Evolutionary conservation across 1,139 yeast genomes (phyloP), one percentile per base, ranked within the genome.

Genomic region (Petasospora fabianii): DNA sequence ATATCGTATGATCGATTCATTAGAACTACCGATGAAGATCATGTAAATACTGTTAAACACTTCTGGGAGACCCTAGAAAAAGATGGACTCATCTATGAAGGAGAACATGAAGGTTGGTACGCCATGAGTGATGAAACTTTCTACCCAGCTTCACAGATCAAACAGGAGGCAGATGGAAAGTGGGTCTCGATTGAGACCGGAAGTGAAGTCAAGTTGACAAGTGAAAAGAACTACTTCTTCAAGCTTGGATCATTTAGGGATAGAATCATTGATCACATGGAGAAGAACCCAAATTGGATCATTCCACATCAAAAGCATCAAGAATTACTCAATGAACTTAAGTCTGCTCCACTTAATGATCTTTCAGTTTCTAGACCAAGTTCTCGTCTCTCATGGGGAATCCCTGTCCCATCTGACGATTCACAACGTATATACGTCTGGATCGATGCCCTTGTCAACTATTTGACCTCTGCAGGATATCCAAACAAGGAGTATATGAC

Each of bases 51-150:
- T 1, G 95, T 88, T 2, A 65, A 68, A 31, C 62, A 67, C 34
- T 71, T 92, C 46, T 92, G 98, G 98, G 61, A 67, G 2, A 47
- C 65, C 5, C 73, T 94, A 51, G 48, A 62, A 35, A 64, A 70
- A 1, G 75, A 72, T 36, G 94, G 87, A 0, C 76, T 66, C 50
- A 84, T 94, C 4, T 87, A 88, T 57, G 75, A 82, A 55, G 96
- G 96, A 3, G 64, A 73, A 20, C 98, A 92, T 59, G 64, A 76
- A 36, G 99, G 99, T 1, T 92, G 97, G 97, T 92, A 94, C 58
- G 86, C 95, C 9, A 69, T 90, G 6, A 83, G 95, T 37, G 98
- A 94, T 56, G 99, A 92, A 61, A 84, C 97, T 0, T 92, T 92
- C 56, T 90, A 86, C 54, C 88, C 98, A 0, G 95, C 82, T 46